Evolutionary conservation across 2,329 filamentous ascomycete genomes (phyloP).

Genomic region (Exophiala aquamarina): DNA sequence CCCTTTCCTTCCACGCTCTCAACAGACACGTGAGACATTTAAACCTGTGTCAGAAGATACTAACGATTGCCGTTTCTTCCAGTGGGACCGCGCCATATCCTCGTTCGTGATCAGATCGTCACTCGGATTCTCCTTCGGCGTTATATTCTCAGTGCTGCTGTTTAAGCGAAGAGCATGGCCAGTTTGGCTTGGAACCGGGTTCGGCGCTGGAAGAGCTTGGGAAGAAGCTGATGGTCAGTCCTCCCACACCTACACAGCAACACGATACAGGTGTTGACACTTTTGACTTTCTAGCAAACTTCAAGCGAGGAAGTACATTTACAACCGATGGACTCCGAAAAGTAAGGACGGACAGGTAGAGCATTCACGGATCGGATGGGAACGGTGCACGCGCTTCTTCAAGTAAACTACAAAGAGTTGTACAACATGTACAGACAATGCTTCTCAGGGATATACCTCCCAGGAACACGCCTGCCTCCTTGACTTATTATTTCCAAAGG

Average conservation of each 20-base stretch:
- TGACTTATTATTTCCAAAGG: conserved; percentile 3
- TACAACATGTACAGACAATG: conserved; percentile 19
- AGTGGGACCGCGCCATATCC: conserved; percentile 99
- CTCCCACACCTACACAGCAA: too few relatives aligned
- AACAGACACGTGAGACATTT: neutral
- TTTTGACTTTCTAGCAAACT: conserved; percentile 25
- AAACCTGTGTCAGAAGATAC: conserved; percentile 3
- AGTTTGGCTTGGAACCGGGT: conserved; percentile 89
- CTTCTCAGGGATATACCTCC: neutral
- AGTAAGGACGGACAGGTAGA: conserved; percentile 28
- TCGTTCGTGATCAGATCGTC: conserved; percentile 96
- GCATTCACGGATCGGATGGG: too few relatives aligned
- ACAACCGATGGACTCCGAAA: conserved; percentile 28
- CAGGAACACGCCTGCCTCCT: conserved; percentile 5
- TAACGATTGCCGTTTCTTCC: conserved; percentile 23
- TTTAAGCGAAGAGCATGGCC: conserved; percentile 99
- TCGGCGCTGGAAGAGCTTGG: conserved; percentile 94
- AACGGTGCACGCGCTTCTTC: too few relatives aligned
- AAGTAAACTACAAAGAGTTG: too few relatives aligned
- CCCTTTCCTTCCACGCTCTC: too few relatives aligned
- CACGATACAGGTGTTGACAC: neutral
- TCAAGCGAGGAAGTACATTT: conserved; percentile 28
- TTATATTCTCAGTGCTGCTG: conserved; percentile 96
- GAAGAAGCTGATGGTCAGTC: conserved; percentile 90
- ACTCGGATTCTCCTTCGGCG: conserved; percentile 92